Evolutionary conservation across 306 rosid species (phyloP).

Genomic region (Morella rubra): DNA sequence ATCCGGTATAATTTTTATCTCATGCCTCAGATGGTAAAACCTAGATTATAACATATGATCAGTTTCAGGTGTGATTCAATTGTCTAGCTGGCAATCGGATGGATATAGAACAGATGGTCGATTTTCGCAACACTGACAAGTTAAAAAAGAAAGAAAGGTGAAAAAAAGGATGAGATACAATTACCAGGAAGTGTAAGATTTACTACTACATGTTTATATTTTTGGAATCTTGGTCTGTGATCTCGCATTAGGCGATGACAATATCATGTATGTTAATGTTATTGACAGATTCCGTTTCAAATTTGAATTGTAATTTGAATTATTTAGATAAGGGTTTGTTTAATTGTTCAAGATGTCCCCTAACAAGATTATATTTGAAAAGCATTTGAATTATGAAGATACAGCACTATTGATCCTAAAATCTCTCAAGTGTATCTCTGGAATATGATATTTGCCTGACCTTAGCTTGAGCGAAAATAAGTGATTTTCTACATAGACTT

Average conservation of each 20-base stretch:
- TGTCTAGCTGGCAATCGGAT: neutral
- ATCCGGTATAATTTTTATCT: conserved; percentile 7
- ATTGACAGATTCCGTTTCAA: no score
- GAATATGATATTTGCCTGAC: no score
- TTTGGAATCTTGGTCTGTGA: conserved; percentile 3
- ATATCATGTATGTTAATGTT: conserved; percentile 13
- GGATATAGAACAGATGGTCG: conserved; percentile 17
- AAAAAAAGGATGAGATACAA: conserved; percentile 14
- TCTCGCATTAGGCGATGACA: conserved; percentile 21
- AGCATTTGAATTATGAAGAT: no score
- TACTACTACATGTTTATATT: conserved; percentile 4
- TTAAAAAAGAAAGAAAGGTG: conserved; percentile 6
- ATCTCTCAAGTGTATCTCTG: no score
- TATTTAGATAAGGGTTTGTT: no score
- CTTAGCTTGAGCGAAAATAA: no score
- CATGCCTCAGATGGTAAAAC: conserved; percentile 12
- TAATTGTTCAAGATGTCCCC: no score
- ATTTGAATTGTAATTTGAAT: no score
- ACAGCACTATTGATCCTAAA: no score
- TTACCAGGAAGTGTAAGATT: conserved; percentile 9
- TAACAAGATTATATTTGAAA: no score
- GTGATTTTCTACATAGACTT: no score
- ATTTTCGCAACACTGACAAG: conserved; percentile 10
- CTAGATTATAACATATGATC: conserved; percentile 34
- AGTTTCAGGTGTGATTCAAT: conserved; percentile 49